Base-by-base conservation (phyloP, 768 basidiomycete species). In the Kwoniella heveanensis region DNA sequence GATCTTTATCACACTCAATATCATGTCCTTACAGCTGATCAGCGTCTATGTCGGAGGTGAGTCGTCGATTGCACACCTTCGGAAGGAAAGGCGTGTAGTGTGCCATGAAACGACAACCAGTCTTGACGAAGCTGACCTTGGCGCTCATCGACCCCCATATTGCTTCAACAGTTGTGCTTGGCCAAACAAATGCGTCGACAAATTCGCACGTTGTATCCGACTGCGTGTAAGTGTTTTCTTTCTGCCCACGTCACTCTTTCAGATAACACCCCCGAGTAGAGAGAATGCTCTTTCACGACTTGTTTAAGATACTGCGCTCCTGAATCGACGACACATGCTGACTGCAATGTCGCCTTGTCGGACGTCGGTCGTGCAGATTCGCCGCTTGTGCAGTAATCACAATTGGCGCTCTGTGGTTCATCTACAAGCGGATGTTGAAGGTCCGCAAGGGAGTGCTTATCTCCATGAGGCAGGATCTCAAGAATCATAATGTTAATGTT, bases 351-450 rank as follows among this genome's bases (percentile, higher is more conserved):
- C n/a, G 19, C 44, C n/a, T 55, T 19, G 6, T 36, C 54, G 26
- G 21, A 2, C 29, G 19, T 36, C 37, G 54, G n/a, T 22, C 21
- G 13, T 22, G 25, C 55, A 71, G 70, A 2, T 81, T 91, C 44
- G 87, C 74, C 12, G 60, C 88, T 37, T 91, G 90, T 0, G 77
- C 86, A 25, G 37, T 91, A 21, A 85, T 94, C 67, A 93, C 92
- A 0, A 50, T 90, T 55, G 77, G 81, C 25, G 89, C 65, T 13
- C 50, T 73, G 17, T 72, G 66, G 55, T 94, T 89, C 76, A 90
- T 95, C 69, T 85, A 85, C 67, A 83, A 79, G 56, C 75, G 86
- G 77, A 90, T 95, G 85, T 85, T 87, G 6, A 63, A 62, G 29
- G 76, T 74, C 1, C 57, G 78, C n/a, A 77, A 77, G 57, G 61